Evolutionary conservation across 2,329 filamentous ascomycete species (phyloP).

Genomic region (Colletotrichum aenigma): DNA sequence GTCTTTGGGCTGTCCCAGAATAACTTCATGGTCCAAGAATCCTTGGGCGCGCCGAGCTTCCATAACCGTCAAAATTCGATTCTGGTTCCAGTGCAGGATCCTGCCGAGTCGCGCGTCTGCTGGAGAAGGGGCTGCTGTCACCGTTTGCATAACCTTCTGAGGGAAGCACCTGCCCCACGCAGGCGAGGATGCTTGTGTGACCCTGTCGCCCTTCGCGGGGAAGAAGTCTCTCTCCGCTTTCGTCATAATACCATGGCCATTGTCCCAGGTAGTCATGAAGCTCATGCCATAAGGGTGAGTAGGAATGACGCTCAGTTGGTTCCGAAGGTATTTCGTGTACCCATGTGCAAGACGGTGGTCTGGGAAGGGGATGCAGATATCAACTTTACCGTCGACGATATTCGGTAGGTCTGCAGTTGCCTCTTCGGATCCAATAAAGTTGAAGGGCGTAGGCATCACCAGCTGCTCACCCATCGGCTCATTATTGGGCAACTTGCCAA

Average conservation of each 20-base stretch:
- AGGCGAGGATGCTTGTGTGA: conserved; percentile 28
- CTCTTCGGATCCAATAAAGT: conserved; percentile 56
- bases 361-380: conserved; percentile 67
- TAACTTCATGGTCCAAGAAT: conserved; percentile 70
- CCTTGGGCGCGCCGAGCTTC: conserved; percentile 75
- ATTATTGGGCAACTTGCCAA: conserved; percentile 67
- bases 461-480: conserved; percentile 61
- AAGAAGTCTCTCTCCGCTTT: conserved; percentile 44
- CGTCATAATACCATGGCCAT: conserved; percentile 40
- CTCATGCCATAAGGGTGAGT: conserved; percentile 59
- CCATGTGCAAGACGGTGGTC: conserved; percentile 66
- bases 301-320: conserved; percentile 63
- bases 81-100: conserved; percentile 69
- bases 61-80: conserved; percentile 65
- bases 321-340: conserved; percentile 41
- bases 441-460: conserved; percentile 62
- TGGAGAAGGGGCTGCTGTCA: conserved; percentile 59
- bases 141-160: conserved; percentile 60
- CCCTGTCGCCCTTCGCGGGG: conserved; percentile 26
- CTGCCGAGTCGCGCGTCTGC: conserved; percentile 61
- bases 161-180: conserved; percentile 60
- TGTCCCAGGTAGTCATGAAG: conserved; percentile 50
- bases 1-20: conserved; percentile 60
- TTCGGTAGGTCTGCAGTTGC: conserved; percentile 64
- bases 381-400: conserved; percentile 64